These are phyloP conservation scores for Sanghuangporus baumii DNA, from an alignment of 1,284 basidiomycete species.

Conservation along the genomic window DNA sequence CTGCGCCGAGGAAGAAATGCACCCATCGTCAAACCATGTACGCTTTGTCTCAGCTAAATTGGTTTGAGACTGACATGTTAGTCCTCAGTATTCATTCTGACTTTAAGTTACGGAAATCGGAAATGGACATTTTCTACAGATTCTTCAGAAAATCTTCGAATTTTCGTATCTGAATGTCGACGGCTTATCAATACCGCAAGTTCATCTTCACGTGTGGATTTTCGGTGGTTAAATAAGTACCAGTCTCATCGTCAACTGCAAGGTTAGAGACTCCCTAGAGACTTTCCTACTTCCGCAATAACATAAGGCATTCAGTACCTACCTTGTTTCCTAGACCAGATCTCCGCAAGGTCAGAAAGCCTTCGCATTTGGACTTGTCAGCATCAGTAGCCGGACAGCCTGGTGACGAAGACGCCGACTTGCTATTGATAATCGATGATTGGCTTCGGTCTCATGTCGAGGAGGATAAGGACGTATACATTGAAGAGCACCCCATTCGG, in stretches of 20 bases:
- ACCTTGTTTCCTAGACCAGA: conserved; percentile 31
- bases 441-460: conserved; percentile 49
- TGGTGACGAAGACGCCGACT: conserved; percentile 54
- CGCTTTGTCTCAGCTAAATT: neutral
- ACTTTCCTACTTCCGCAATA: neutral
- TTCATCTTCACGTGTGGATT: neutral
- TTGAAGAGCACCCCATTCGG: conserved; percentile 21
- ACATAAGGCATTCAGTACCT: neutral
- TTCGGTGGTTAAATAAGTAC: conserved; percentile 6
- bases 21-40: neutral
- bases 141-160: conserved; percentile 4
- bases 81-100: conserved; percentile 1
- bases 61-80: neutral
- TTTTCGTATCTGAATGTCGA: conserved; percentile 6
- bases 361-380: conserved; percentile 49
- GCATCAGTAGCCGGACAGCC: conserved; percentile 52
- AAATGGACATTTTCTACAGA: neutral
- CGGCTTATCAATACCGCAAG: conserved; percentile 3
- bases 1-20: conserved; percentile 5
- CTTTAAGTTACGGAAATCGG: neutral
- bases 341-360: conserved; percentile 41
- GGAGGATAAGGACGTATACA: conserved; percentile 23
- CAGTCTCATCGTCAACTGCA: neutral
- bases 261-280: neutral
- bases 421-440: conserved; percentile 50